Evolutionary conservation across 208 protist species (phyloP).

Genomic region (Crithidia sp.): DNA sequence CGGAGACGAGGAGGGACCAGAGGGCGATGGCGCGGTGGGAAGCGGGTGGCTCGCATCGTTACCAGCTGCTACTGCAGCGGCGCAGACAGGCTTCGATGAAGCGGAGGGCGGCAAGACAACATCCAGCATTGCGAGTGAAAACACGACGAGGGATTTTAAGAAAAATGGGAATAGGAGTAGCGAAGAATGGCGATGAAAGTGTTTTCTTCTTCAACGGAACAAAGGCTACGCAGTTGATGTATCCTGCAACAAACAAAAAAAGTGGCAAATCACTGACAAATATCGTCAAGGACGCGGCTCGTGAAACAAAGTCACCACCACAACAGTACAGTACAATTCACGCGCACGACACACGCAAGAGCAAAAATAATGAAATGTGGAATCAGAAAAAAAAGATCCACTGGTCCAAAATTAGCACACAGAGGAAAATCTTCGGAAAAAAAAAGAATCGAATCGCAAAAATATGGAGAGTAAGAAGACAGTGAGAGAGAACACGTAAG

Average conservation of each 20-base stretch:
- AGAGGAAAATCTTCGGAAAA: slow-evolving; percentile 1
- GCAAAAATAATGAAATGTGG: no score
- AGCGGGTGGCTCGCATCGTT: not conserved
- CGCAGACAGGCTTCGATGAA: not conserved
- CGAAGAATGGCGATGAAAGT: not conserved
- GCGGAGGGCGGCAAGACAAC: slow-evolving; percentile 4
- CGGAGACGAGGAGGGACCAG: not conserved
- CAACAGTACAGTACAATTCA: no score
- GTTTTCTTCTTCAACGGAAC: not conserved
- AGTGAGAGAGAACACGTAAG: not conserved
- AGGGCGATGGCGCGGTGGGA: not conserved
- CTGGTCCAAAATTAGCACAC: no score
- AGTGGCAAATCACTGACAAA: no score
- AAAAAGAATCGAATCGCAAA: not conserved
- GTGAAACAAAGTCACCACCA: no score
- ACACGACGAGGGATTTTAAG: not conserved
- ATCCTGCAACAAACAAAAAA: no score
- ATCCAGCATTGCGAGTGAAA: slow-evolving; percentile 4
- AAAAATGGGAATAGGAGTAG: not conserved
- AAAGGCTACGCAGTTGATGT: no score
- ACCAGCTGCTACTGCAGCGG: not conserved
- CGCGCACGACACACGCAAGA: no score
- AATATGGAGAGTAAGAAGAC: not conserved
- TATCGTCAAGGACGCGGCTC: no score
- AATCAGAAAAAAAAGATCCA: no score